Percentiles rank a stretch among this genome's conserved stretches.
These are phyloP conservation scores for Vitis cinerea DNA, from an alignment of 164 flowering plant species.

Conservation along the genomic window DNA sequence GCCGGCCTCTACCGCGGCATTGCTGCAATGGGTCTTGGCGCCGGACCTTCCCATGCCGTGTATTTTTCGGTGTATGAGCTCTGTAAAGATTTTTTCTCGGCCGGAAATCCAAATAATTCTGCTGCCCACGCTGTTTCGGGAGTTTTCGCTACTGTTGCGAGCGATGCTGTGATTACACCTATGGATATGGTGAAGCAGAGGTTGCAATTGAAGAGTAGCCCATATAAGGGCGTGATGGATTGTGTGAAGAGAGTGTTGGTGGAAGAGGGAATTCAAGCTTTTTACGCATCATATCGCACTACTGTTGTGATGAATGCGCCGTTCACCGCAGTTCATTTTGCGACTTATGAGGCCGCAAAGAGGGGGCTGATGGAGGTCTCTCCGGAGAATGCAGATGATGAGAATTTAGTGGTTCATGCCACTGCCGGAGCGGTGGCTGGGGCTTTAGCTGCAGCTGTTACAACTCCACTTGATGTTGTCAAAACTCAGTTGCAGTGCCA, in stretches of 20 bases:
- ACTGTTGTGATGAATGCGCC: conserved; percentile 77
- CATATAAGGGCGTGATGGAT: conserved; percentile 52
- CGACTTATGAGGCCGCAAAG: conserved; percentile 66
- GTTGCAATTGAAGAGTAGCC: conserved; percentile 56
- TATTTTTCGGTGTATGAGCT: conserved; percentile 69
- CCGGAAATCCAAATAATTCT: conserved; percentile 34
- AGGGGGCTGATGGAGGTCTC: conserved; percentile 44
- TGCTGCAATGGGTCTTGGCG: conserved; percentile 72
- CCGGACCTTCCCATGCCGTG: conserved; percentile 78
- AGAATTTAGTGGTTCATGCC: conserved; percentile 61
- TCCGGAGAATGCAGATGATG: conserved; percentile 47
- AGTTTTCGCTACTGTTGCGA: conserved; percentile 56
- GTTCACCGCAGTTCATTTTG: conserved; percentile 67
- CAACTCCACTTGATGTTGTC: conserved; percentile 77
- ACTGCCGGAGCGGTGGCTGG: conserved; percentile 76
- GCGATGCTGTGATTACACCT: conserved; percentile 71
- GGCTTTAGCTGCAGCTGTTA: conserved; percentile 58
- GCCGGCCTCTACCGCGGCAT: conserved; percentile 60
- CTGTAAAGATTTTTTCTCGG: conserved; percentile 36
- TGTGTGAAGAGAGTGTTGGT: conserved; percentile 45
- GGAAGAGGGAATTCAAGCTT: conserved; percentile 61
- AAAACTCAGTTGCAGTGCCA: conserved; percentile 81
- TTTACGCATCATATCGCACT: conserved; percentile 69
- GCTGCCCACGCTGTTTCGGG: conserved; percentile 60
- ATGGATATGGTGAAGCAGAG: conserved; percentile 83